These are phyloP conservation scores for Haplographium delicatum DNA, from an alignment of 495 filamentous ascomycete species.

Conservation along the genomic window DNA sequence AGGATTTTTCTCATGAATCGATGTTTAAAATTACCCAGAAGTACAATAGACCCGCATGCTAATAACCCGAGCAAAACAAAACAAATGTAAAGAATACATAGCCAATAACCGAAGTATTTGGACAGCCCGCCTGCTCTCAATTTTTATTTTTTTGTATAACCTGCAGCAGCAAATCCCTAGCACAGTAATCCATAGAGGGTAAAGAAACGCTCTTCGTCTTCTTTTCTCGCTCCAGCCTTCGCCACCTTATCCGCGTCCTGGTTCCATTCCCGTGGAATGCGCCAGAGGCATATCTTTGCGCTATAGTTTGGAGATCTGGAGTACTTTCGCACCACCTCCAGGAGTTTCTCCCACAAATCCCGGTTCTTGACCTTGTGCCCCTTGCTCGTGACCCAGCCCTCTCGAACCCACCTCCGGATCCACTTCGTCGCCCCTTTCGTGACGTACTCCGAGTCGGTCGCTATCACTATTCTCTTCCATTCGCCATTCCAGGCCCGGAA, in stretches of 20 bases:
- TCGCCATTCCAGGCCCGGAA: conserved; percentile 33
- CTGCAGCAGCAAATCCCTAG: too few species aligned
- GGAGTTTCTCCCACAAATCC: conserved; percentile 39
- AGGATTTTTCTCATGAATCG: too few species aligned
- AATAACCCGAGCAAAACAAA: too few species aligned
- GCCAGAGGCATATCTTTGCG: conserved; percentile 37
- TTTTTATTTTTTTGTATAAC: too few species aligned
- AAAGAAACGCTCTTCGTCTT: too few species aligned
- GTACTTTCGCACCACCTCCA: conserved; percentile 26
- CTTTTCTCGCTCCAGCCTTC: conserved; percentile 25
- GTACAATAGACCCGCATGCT: too few species aligned
- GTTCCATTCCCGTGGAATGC: conserved; percentile 37
- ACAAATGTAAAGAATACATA: too few species aligned
- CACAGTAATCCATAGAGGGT: too few species aligned
- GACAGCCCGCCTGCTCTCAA: too few species aligned
- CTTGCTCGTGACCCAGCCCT: conserved; percentile 27
- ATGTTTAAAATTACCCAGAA: too few species aligned
- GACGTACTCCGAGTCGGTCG: conserved; percentile 43
- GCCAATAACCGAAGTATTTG: too few species aligned
- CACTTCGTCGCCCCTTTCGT: conserved; percentile 36
- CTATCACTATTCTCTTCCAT: conserved; percentile 37
- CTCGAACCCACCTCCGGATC: conserved; percentile 34
- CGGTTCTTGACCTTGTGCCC: conserved; percentile 31
- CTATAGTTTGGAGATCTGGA: conserved; percentile 15
- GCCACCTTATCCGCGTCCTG: conserved; percentile 35